Base-by-base conservation (phyloP, 371 early-diverging fungal genomes). In the Mucor piriformis region DNA sequence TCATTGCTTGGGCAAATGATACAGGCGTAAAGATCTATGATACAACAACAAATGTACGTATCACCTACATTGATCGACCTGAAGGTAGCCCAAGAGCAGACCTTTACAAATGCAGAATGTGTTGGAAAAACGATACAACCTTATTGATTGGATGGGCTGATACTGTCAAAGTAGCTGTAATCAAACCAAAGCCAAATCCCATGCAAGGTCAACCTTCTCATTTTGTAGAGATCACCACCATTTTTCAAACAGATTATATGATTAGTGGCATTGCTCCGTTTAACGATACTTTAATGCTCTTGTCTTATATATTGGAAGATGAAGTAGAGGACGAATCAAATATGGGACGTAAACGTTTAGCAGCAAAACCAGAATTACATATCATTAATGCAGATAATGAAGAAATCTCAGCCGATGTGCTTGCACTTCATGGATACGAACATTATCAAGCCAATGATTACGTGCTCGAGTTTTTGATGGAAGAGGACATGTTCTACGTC, bases 1-100 rank as follows among this genome's bases (percentile, higher is more conserved):
- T 89, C 44, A 89, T 97, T 66, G 96, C 96, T 0, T 96, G 96
- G 95, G 94, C 95, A 0, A 93, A 92, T 66, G 97, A 97, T 62
- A 74, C 83, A 24, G 94, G 95, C 10, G 89, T 94, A 35, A 90
- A 91, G 59, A 79, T 95, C 27, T 93, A 94, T 56, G 94, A 95
- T 65, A 83, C 87, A 0, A 62, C 66, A 0, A 79, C 83, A 32
- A 78, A 87, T 51, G 77, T 84, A 37, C 87, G 90, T 33, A 91
- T 97, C 44, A 90, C 90, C n/a, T 90, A 87, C 63, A 86, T 95
- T 44, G 90, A 88, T 50, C 78, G 96, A 18, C 90, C 95, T 7
- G 81, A 76, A 15, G 83, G 83, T 23, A 89, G 89, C 53, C 94
- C 94, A 2, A 76, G 95, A 49, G 83, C 95, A 1, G 98, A 97